phyloP scores from a whole-genome alignment of 2,329 filamentous ascomycete species.

The Penicillium sp. region DNA sequence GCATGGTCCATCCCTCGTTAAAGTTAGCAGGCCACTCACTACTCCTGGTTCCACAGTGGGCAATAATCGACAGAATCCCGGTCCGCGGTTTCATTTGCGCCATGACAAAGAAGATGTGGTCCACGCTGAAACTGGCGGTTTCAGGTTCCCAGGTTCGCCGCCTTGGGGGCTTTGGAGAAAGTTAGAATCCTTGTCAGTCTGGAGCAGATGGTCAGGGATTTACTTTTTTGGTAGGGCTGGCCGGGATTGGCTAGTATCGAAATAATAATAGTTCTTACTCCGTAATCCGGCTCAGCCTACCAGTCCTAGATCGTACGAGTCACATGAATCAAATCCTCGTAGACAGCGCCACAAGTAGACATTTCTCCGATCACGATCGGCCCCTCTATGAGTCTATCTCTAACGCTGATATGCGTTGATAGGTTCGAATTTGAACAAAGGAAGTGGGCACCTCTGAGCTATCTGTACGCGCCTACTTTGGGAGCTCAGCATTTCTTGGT shows the following conservation, averaged over 20 bases:
- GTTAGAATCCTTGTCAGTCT: background rate
- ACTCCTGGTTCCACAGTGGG: conserved; percentile 11
- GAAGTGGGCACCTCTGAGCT: background rate
- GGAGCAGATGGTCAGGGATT: background rate
- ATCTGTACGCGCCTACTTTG: background rate
- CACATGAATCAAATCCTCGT: background rate
- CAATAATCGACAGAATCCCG: conserved; percentile 17
- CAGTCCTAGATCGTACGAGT: background rate
- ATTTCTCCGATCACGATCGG: background rate
- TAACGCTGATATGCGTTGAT: background rate
- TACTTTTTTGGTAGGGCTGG: background rate
- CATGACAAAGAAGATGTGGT: conserved; percentile 22
- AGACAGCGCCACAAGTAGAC: background rate
- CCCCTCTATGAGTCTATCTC: background rate
- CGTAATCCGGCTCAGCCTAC: too few relatives aligned
- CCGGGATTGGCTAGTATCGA: background rate
- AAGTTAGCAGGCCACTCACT: conserved; percentile 17
- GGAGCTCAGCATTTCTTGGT: background rate
- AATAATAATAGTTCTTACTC: background rate
- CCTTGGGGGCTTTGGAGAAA: conserved; percentile 4
- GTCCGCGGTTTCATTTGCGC: conserved; percentile 23
- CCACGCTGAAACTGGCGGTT: conserved; percentile 19
- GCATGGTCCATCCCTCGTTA: conserved; percentile 14
- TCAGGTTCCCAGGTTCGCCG: conserved; percentile 4
- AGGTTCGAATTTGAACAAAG: background rate